Evolutionary conservation across 2,329 filamentous ascomycete species (phyloP).

Genomic region (Cercospora brassicicola): DNA sequence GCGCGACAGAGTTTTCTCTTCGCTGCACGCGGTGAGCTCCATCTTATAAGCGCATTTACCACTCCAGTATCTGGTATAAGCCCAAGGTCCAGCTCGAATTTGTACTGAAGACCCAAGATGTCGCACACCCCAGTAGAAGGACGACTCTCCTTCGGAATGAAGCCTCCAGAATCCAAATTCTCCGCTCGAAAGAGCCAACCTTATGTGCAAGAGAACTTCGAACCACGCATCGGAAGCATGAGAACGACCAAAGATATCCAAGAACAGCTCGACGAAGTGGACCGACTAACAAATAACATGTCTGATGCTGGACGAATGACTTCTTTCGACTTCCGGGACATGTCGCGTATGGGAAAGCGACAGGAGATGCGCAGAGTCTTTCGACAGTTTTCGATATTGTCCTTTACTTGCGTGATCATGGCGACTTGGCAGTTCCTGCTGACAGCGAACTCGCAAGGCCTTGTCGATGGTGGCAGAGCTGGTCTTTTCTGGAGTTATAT

Average conservation of each 20-base stretch:
- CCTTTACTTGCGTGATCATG: conserved; percentile 53
- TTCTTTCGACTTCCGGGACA: conserved; percentile 43
- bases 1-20: not conserved
- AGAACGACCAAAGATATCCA: not conserved
- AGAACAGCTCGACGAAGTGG: conserved; percentile 7
- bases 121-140: not conserved
- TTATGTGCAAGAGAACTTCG: conserved; percentile 11
- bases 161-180: conserved; percentile 10
- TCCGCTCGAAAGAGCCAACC: conserved; percentile 5
- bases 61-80: not conserved
- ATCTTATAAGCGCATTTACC: not conserved
- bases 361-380: conserved; percentile 54
- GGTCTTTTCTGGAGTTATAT: conserved; percentile 26
- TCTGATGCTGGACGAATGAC: conserved; percentile 21
- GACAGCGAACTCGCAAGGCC: conserved; percentile 35
- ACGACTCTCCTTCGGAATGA: not conserved
- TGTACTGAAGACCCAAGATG: not conserved
- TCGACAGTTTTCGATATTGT: conserved; percentile 51
- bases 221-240: conserved; percentile 4
- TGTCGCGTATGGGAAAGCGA: conserved; percentile 52
- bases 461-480: conserved; percentile 24
- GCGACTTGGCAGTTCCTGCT: conserved; percentile 55
- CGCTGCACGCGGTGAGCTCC: too few relatives aligned
- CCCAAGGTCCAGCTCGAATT: not conserved
- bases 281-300: conserved; percentile 18